Base-by-base conservation (phyloP, 73 alveolate genomes). In the Urostyla sp. region DNA sequence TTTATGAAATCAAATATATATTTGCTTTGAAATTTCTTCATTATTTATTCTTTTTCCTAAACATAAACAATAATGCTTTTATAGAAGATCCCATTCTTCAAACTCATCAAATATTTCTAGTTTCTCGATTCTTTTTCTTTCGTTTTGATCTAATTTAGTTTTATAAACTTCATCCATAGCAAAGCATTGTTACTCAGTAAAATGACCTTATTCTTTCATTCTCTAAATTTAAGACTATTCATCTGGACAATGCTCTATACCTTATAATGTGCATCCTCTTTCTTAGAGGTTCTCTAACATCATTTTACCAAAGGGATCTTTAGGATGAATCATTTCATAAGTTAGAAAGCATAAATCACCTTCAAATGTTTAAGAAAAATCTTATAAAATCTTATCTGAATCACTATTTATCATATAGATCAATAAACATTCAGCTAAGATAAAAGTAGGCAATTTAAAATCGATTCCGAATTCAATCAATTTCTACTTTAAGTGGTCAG, bases 91-190 rank as follows among this genome's bases (percentile, higher is more conserved):
- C 95, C 97, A 95, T 75, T 95, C 99, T 80, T 95, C 99, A 84
- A 88, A 95, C 84, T 95, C 99, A 79, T 95, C 99, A 95, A 95
- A 89, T 91, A 95, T 90, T 75, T 95, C 99, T 6, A 95, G 78
- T 60, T 88, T 84, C 53, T 93, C 98, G 21, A 94, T 89, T 82
- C 98, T 91, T 32, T 45, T 57, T 63, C 95, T 79, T 53, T 95
- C 99, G 37, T 63, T 90, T 34, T 69, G 34, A 58, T 92, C 96
- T 2, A 94, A 73, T 57, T 84, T 88, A 51, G 72, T 83, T 45
- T 75, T 52, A 78, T 95, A 94, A 31, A 92, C 78, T 21, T 85
- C 73, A 28, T 57, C 60, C 97, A 94, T 90, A 85, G 85, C 92
- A 35, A 78, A 87, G 51, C 92, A 87, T 52, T 90, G 88, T 49